Evolutionary conservation across 2,329 filamentous ascomycete genomes (phyloP).

Genomic region (Chrysoporthe deuterocubensis): DNA sequence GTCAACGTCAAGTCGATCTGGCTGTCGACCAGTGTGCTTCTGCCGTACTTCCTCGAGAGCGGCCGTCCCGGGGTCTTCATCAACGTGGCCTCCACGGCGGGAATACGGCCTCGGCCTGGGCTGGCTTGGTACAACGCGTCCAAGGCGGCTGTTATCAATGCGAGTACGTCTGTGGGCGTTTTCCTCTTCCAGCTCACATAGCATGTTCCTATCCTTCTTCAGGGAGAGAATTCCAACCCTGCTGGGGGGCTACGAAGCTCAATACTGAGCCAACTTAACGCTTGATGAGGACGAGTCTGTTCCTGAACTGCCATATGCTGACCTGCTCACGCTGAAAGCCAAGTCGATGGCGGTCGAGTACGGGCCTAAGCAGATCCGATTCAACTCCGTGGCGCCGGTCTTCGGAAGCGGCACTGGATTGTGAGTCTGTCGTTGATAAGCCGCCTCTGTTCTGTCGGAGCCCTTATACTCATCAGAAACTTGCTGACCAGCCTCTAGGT

Average conservation of each 20-base stretch:
- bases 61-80: constrained; percentile 64
- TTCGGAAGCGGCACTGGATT: constrained; percentile 66
- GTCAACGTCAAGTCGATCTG: constrained; percentile 73
- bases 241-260: too few species aligned
- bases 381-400: constrained; percentile 73
- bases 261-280: too few species aligned
- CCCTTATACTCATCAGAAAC: background rate
- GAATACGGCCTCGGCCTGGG: constrained; percentile 61
- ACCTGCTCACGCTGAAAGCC: constrained; percentile 28
- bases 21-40: constrained; percentile 60
- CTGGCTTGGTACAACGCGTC: constrained; percentile 73
- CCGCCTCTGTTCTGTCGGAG: too few species aligned
- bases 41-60: constrained; percentile 63
- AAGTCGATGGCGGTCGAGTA: constrained; percentile 72
- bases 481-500: constrained; percentile 33
- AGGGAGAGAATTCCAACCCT: too few species aligned
- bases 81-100: constrained; percentile 69
- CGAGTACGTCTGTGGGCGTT: constrained; percentile 35
- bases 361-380: constrained; percentile 71
- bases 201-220: too few species aligned
- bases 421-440: constrained; percentile 35
- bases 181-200: background rate
- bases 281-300: too few species aligned
- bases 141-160: constrained; percentile 68
- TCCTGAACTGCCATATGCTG: background rate